Base-by-base conservation (phyloP, 1,139 yeast genomes). In the Torulaspora pretoriensis region DNA sequence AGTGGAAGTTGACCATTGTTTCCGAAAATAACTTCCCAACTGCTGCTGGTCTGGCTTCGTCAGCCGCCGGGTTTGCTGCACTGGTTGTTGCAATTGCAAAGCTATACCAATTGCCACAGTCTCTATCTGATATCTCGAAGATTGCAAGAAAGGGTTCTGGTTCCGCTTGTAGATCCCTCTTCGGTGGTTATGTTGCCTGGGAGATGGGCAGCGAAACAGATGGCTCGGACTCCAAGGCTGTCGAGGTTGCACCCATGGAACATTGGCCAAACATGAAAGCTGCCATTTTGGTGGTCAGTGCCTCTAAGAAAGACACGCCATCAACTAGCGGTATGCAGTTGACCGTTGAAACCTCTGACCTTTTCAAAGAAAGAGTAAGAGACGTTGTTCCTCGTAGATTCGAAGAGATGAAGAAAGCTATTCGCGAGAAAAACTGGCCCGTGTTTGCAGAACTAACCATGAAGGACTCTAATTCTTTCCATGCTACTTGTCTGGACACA, bases 151-250 rank as follows among this genome's bases (percentile, higher is more conserved):
- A 89, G 68, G 99, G 99, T 16, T 88, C 97, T 12, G 99, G 98
- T 2, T 88, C 97, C 10, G 98, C 98, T 8, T 92, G 98, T 68
- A 78, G 99, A 66, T 92, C 97, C 9, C 73, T 92, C 48, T 88
- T 87, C 67, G 98, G 98, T 38, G 99, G 99, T 6, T 92, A 81
- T 64, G 98, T 92, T 12, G 97, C 97, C 3, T 92, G 99, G 99
- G 96, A 92, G 67, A 90, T 89, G 97, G 99, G 99, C 44, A 54
- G 58, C 2, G 53, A 63, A 47, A 69, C 55, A 0, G 83, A 88
- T 59, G 98, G 98, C 7, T 73, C 77, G 40, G 98, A 92, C 68
- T 89, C 97, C 16, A 81, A 81, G 61, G 98, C 99, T 1, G 95
- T 88, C 26, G 89, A 88, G 69, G 78, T 92, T 38, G 96, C 96